phyloP scores from a whole-genome alignment of 805 yeast species.

The Starmera caribaea region DNA sequence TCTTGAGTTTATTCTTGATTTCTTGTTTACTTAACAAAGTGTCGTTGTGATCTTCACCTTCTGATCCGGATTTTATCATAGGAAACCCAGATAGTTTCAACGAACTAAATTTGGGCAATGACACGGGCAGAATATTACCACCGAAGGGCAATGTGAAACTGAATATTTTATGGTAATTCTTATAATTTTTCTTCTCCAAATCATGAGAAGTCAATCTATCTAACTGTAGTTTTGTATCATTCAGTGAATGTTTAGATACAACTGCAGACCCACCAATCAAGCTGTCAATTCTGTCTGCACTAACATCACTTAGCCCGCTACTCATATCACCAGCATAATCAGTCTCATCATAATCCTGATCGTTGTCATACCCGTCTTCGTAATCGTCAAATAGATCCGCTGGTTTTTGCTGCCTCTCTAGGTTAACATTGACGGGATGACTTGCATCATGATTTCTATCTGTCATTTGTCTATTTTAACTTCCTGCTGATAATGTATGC shows the following conservation, averaged over 20 bases:
- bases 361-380: neutral
- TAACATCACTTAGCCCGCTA: neutral
- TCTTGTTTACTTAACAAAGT: conserved; percentile 8
- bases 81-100: conserved; percentile 9
- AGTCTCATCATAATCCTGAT: neutral
- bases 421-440: too few species aligned
- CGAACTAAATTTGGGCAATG: conserved; percentile 13
- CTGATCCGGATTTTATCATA: conserved; percentile 10
- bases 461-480: too few species aligned
- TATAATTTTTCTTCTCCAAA: conserved; percentile 8
- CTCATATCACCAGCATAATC: too few species aligned
- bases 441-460: too few species aligned
- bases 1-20: conserved; percentile 24
- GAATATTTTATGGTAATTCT: conserved; percentile 23
- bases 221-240: conserved; percentile 6
- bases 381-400: neutral
- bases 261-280: conserved; percentile 42
- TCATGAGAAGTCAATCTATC: conserved; percentile 11
- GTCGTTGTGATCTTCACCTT: conserved; percentile 5
- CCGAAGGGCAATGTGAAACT: conserved; percentile 31
- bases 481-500: too few species aligned
- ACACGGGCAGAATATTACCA: conserved; percentile 17
- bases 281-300: conserved; percentile 27
- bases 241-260: conserved; percentile 4
- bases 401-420: neutral